Evolutionary conservation across 495 filamentous ascomycete genomes (phyloP), one percentile per base, ranked within the genome.

Genomic region (Aspergillus cavernicola): DNA sequence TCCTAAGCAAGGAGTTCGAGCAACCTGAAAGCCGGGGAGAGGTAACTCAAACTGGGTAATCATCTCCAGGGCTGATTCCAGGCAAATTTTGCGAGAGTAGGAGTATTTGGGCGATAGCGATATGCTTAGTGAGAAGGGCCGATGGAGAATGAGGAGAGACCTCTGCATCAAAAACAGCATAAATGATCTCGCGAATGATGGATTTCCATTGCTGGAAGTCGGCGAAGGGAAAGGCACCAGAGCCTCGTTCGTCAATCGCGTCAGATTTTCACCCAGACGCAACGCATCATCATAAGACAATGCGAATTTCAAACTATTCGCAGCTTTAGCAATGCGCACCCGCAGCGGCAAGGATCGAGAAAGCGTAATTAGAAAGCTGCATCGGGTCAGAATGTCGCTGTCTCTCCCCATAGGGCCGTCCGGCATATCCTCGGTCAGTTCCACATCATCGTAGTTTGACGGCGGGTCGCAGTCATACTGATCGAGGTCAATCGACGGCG

Each of bases 361-460:
- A 2, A 86, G 65, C 0, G 75, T 43, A 16, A 76, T 64, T 44
- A 85, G 82, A 16, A 83, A 67, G 20, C 80, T 80, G 4, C 71
- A 80, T 1, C 63, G 61, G 2, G 82, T 85, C 44, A 68, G 76
- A 6, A 41, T 65, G 0, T 51, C 58, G 3, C 43, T 64, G 11
- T 71, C 67, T 6, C 68, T 63, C 9, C 68, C 58, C 5, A 59
- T 53, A 6, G 71, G 66, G 2, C 62, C 48, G 4, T 57, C 60
- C n/a, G 59, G 60, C 47, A 75, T 76, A 0, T 67, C 58, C 42
- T 78, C 75, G 20, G 64, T 63, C 10, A 86, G 57, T n/a, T 84
- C 76, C 7, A 69, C 60, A 52, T 87, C 84, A 56, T 85, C 71
- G 56, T 72, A 65, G 32, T 85, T 85, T 7, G 72, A 69, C 0